Evolutionary conservation across 2,329 filamentous ascomycete genomes (phyloP).

Genomic region (Fusarium tjaetaba): DNA sequence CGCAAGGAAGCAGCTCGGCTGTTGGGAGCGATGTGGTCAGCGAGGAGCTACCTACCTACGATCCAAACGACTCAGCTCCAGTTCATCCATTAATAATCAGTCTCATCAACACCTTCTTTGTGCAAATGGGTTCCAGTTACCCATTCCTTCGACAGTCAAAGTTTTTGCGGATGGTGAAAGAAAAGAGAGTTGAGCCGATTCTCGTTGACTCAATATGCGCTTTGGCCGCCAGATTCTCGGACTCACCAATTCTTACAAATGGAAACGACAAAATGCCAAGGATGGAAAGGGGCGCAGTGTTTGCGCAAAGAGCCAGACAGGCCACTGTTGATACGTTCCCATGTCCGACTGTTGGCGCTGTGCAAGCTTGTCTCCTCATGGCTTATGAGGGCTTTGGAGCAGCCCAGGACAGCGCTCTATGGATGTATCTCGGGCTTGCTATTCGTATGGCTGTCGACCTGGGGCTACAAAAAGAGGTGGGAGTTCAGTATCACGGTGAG

Average conservation of each 20-base stretch:
- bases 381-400: slow-evolving; percentile 91
- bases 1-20: slow-evolving; percentile 52
- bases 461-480: slow-evolving; percentile 83
- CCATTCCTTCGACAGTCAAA: slow-evolving; percentile 80
- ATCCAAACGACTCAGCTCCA: slow-evolving; percentile 74
- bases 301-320: slow-evolving; percentile 84
- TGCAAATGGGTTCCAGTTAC: slow-evolving; percentile 85
- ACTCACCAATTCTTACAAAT: slow-evolving; percentile 60
- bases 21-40: slow-evolving; percentile 56
- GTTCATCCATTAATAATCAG: slow-evolving; percentile 80
- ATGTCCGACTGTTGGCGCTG: slow-evolving; percentile 83
- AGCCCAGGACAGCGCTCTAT: slow-evolving; percentile 87
- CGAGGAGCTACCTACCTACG: slow-evolving; percentile 77
- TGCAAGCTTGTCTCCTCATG: slow-evolving; percentile 84
- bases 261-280: slow-evolving; percentile 59
- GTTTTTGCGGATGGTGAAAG: slow-evolving; percentile 79
- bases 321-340: slow-evolving; percentile 84
- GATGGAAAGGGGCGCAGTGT: slow-evolving; percentile 79
- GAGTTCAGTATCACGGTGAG: slow-evolving; percentile 70
- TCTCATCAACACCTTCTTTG: slow-evolving; percentile 83
- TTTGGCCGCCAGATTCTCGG: slow-evolving; percentile 82
- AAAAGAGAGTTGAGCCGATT: slow-evolving; percentile 84
- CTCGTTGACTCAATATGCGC: slow-evolving; percentile 88
- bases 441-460: slow-evolving; percentile 86
- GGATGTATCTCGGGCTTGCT: slow-evolving; percentile 92